Evolutionary conservation across 768 basidiomycete genomes (phyloP).

Genomic region (Steccherinum ochraceum): DNA sequence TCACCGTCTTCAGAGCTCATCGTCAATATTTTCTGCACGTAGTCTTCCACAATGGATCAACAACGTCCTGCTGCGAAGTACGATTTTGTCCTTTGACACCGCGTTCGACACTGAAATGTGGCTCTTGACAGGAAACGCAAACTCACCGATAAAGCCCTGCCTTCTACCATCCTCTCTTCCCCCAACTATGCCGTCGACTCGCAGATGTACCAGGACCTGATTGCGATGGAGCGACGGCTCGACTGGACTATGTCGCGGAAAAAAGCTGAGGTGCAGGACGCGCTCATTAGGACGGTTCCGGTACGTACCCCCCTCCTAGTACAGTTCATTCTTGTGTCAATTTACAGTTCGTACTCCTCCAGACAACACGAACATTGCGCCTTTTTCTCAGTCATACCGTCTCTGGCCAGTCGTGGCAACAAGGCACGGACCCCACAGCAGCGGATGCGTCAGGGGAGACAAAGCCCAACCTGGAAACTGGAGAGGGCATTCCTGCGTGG

Average conservation of each 20-base stretch:
- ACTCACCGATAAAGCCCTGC: slow-evolving; percentile 72
- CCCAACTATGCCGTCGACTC: slow-evolving; percentile 78
- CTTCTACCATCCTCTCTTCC: slow-evolving; percentile 67
- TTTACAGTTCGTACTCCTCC: slow-evolving; percentile 2
- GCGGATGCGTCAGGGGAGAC: slow-evolving; percentile 26
- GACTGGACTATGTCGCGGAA: slow-evolving; percentile 96
- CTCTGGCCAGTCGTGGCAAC: slow-evolving; percentile 83
- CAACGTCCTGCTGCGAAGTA: too few relatives aligned
- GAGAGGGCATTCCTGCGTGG: slow-evolving; percentile 89
- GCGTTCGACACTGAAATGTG: slow-evolving; percentile 1
- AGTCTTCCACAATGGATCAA: too few relatives aligned
- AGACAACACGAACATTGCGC: slow-evolving; percentile 81
- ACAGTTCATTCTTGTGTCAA: background rate
- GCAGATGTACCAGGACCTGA: slow-evolving; percentile 76
- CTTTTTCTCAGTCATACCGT: slow-evolving; percentile 87
- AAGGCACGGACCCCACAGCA: slow-evolving; percentile 27
- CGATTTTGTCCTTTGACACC: too few relatives aligned
- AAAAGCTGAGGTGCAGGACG: slow-evolving; percentile 85
- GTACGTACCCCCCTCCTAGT: background rate
- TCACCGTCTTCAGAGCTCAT: too few relatives aligned
- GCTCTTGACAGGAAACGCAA: slow-evolving; percentile 61
- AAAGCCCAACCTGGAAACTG: slow-evolving; percentile 65
- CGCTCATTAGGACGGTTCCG: slow-evolving; percentile 66
- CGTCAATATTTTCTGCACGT: too few relatives aligned
- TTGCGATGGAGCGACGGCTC: slow-evolving; percentile 85